phyloP scores from a whole-genome alignment of 2,329 filamentous ascomycete species.

The Leptographium galeiforme region DNA sequence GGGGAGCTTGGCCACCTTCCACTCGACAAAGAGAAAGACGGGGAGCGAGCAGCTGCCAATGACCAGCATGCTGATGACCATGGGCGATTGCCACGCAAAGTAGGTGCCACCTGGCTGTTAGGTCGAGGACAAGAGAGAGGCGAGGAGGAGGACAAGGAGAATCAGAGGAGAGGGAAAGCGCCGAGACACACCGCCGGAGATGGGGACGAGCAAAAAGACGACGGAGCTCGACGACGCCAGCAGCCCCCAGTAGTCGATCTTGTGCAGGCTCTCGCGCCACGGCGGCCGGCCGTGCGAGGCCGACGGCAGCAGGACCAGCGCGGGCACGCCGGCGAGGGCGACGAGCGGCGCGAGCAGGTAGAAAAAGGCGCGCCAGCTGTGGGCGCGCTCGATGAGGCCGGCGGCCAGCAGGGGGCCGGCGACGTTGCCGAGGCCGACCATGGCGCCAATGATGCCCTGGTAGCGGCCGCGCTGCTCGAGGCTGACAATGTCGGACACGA shows the following conservation, averaged over 20 bases:
- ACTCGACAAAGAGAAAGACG: constrained; percentile 3
- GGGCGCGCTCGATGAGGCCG: not conserved
- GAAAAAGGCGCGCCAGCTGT: not conserved
- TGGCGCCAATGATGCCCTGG: not conserved
- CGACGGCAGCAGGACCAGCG: constrained; percentile 31
- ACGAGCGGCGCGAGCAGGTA: not conserved
- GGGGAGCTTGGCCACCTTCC: constrained; percentile 7
- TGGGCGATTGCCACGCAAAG: constrained; percentile 39
- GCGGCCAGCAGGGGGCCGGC: constrained; percentile 44
- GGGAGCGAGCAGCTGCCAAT: not conserved
- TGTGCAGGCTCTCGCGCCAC: constrained; percentile 33
- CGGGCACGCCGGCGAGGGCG: constrained; percentile 20
- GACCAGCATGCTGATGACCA: constrained; percentile 43
- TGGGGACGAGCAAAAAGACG: constrained; percentile 49
- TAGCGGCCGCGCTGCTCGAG: constrained; percentile 37
- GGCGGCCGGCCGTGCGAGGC: constrained; percentile 27
- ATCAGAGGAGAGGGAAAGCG: too few relatives aligned
- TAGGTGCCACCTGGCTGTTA: constrained; percentile 27
- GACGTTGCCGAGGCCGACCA: not conserved
- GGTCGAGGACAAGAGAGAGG: too few relatives aligned
- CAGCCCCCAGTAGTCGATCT: constrained; percentile 47
- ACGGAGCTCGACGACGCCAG: constrained; percentile 38
- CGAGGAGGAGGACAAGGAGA: too few relatives aligned
- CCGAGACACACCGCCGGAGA: constrained; percentile 30
- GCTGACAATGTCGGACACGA: constrained; percentile 46